Conservation (phyloP, 2,329 filamentous ascomycete genomes). For the Decorospora gaudefroyi region DNA sequence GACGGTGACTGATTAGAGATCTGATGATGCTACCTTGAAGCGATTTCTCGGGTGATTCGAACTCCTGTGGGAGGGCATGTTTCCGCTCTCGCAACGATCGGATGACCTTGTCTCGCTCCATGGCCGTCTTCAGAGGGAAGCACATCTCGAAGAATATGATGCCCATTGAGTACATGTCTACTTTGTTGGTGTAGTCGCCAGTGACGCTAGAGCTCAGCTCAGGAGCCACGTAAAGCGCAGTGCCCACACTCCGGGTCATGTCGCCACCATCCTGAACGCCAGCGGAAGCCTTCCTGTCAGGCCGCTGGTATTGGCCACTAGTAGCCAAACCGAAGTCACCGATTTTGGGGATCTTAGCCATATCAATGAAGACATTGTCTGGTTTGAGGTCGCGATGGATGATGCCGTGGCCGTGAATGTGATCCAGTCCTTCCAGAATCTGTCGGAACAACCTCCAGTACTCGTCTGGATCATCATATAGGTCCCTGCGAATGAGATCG, state of each 20-base stretch:
- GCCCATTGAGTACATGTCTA: conserved; percentile 98
- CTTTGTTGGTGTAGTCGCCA: conserved; percentile 86
- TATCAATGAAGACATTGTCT: conserved; percentile 96
- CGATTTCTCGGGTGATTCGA: conserved; percentile 68
- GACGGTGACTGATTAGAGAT: conserved; percentile 79
- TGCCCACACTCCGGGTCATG: conserved; percentile 72
- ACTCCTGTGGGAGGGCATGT: conserved; percentile 72
- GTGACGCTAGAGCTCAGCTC: conserved; percentile 78
- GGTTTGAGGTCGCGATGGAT: conserved; percentile 96
- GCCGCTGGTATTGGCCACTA: conserved; percentile 72
- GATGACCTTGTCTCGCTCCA: conserved; percentile 69
- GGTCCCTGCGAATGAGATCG: conserved; percentile 77
- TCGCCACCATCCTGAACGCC: conserved; percentile 55
- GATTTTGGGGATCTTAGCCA: conserved; percentile 87
- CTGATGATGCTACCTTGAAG: conserved; percentile 76
- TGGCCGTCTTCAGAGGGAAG: conserved; percentile 62
- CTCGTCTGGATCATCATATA: conserved; percentile 75
- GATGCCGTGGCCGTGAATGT: conserved; percentile 88
- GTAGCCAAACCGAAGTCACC: conserved; percentile 96
- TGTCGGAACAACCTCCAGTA: conserved; percentile 91
- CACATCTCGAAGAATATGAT: conserved; percentile 99
- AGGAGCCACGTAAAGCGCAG: conserved; percentile 89
- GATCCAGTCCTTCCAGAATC: conserved; percentile 83
- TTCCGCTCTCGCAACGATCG: conserved; percentile 69
- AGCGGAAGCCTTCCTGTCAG: conserved; percentile 55